A percentile compares a stretch with the other conserved stretches of the same genome.
phyloP scores from a whole-genome alignment of 1,139 yeast species.

The Pichia sorboxylosa region DNA sequence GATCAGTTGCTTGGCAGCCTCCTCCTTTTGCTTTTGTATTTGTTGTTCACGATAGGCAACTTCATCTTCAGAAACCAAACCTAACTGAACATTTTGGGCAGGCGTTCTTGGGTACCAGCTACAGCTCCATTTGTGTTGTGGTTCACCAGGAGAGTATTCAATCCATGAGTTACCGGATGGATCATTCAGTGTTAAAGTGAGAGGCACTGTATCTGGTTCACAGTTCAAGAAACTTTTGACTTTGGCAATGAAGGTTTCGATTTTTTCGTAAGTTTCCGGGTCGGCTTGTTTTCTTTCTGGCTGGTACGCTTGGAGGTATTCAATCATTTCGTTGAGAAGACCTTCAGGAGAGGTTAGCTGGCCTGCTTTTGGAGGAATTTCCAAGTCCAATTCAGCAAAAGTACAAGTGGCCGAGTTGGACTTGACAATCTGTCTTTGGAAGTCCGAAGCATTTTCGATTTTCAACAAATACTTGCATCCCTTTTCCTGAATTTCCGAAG shows the following conservation, averaged over 20 bases:
- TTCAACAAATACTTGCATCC: constrained; percentile 68
- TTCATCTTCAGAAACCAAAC: constrained; percentile 75
- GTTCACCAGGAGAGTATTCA: constrained; percentile 78
- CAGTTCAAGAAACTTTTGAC: constrained; percentile 51
- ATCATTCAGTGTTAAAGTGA: constrained; percentile 76
- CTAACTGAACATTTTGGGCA: constrained; percentile 78
- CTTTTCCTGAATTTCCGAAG: constrained; percentile 77
- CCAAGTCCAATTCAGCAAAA: constrained; percentile 79
- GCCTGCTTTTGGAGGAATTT: constrained; percentile 91
- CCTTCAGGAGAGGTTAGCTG: constrained; percentile 92
- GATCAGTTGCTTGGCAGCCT: constrained; percentile 22
- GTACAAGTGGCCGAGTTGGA: constrained; percentile 77
- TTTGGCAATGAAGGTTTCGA: constrained; percentile 54
- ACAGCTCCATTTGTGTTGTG: constrained; percentile 85
- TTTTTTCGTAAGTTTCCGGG: constrained; percentile 67
- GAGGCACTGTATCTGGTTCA: constrained; percentile 57
- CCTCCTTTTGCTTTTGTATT: constrained; percentile 24
- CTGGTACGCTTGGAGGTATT: constrained; percentile 76
- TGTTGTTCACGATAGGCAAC: constrained; percentile 43
- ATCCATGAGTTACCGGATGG: constrained; percentile 98
- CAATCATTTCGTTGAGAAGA: constrained; percentile 66
- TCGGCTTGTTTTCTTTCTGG: constrained; percentile 58
- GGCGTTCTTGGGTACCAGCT: constrained; percentile 75
- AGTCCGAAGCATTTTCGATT: constrained; percentile 61
- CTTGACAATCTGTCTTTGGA: constrained; percentile 85